A percentile compares a stretch with the other conserved stretches of the same genome.
These are phyloP conservation scores for Corymbia citriodora DNA, from an alignment of 441 rosid species.

Conservation along the genomic window DNA sequence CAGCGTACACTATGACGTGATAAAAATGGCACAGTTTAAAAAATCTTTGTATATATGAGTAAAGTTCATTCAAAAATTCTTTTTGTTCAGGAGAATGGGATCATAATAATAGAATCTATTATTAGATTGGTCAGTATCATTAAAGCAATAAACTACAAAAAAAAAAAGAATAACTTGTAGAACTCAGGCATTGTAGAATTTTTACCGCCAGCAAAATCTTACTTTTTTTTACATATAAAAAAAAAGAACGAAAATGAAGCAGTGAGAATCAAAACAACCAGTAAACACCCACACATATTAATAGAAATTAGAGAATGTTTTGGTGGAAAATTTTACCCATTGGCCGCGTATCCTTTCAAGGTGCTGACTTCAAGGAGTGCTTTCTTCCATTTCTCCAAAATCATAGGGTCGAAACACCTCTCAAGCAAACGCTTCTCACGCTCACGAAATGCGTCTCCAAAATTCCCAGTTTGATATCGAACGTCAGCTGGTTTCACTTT, in stretches of 20 bases:
- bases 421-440: background rate
- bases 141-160: background rate
- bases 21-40: background rate
- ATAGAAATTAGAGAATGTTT: background rate
- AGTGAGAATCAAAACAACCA: background rate
- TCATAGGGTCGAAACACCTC: background rate
- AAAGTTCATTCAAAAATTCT: background rate
- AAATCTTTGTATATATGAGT: background rate
- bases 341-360: background rate
- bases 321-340: background rate
- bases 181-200: background rate
- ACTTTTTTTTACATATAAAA: background rate
- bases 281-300: background rate
- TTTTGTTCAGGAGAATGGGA: background rate
- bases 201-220: background rate
- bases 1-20: background rate
- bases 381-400: background rate
- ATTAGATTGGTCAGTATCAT: background rate
- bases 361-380: background rate
- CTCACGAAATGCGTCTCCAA: rapidly evolving
- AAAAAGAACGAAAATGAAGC: rapidly evolving
- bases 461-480: rapidly evolving
- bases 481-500: background rate
- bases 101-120: background rate
- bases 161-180: background rate